phyloP scores from a whole-genome alignment of 2,329 filamentous ascomycete species.

The Venturia oleaginea region DNA sequence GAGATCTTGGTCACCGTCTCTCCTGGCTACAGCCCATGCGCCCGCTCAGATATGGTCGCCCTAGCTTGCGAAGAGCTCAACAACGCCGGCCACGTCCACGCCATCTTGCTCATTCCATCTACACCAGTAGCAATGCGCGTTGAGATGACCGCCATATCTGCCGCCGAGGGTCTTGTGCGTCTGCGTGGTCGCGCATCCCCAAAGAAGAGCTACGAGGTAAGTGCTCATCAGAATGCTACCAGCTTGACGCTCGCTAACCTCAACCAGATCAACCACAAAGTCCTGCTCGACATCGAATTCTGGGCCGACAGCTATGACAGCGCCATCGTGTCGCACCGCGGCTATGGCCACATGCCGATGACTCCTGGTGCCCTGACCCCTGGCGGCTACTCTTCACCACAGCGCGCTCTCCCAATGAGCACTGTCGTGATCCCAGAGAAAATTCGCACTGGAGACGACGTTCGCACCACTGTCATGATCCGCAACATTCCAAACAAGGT shows the following conservation, averaged over 20 bases:
- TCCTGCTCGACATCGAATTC: not conserved
- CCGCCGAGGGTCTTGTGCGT: constrained; percentile 5
- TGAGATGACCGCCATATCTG: constrained; percentile 3
- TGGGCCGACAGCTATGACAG: not conserved
- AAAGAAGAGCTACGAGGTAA: constrained; percentile 5
- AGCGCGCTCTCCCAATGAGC: not conserved
- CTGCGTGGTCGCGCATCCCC: not conserved
- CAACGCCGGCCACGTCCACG: not conserved
- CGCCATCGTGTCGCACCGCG: not conserved
- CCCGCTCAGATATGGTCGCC: not conserved
- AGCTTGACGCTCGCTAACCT: not conserved
- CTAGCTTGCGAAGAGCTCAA: not conserved
- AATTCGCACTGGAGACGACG: constrained; percentile 31
- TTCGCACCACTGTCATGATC: constrained; percentile 67
- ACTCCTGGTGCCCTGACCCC: not conserved
- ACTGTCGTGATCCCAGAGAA: constrained; percentile 3
- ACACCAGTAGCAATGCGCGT: constrained; percentile 6
- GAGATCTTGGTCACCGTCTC: constrained; percentile 3
- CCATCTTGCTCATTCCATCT: not conserved
- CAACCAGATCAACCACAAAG: not conserved
- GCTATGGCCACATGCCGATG: not conserved
- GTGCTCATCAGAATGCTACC: not conserved
- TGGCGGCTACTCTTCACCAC: not conserved
- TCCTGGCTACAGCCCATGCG: not conserved
- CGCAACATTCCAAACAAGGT: constrained; percentile 92